These are phyloP conservation scores for Colletotrichum tropicale DNA, from an alignment of 2,329 filamentous ascomycete genomes.

Conservation along the genomic window DNA sequence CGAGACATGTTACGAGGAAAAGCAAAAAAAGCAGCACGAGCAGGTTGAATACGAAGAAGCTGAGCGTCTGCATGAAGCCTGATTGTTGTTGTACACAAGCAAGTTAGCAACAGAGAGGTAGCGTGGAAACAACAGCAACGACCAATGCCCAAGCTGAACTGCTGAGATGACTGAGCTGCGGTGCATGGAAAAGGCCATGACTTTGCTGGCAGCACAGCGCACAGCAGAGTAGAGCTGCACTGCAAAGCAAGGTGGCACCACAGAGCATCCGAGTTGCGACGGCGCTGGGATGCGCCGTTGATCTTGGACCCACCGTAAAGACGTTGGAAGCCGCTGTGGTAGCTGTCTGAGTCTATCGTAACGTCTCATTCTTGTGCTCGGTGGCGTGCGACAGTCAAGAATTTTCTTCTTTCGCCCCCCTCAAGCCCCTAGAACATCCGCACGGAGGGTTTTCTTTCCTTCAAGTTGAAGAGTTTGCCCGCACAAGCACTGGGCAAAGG, in stretches of 20 bases:
- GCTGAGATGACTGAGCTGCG: neutral
- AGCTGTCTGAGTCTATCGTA: neutral
- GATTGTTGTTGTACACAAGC: neutral
- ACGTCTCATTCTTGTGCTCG: constrained; percentile 2
- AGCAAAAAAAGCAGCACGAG: neutral
- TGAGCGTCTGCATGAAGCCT: neutral
- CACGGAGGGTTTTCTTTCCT: neutral
- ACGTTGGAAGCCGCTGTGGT: neutral
- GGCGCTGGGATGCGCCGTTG: neutral
- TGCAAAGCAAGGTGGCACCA: neutral
- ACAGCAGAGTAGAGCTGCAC: neutral
- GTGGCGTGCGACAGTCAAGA: neutral
- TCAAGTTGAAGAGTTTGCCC: neutral
- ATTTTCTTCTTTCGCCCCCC: neutral
- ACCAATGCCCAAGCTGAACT: neutral
- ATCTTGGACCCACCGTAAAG: constrained; percentile 1
- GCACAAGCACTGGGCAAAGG: neutral
- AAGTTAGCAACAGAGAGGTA: neutral
- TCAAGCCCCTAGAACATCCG: neutral
- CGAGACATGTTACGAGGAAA: neutral
- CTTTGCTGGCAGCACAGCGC: neutral
- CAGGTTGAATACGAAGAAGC: neutral
- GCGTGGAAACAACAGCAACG: neutral
- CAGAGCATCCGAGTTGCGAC: neutral
- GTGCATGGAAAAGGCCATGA: neutral